These are phyloP conservation scores for Lasiosphaeria ovina DNA, from an alignment of 495 filamentous ascomycete species.

Conservation along the genomic window DNA sequence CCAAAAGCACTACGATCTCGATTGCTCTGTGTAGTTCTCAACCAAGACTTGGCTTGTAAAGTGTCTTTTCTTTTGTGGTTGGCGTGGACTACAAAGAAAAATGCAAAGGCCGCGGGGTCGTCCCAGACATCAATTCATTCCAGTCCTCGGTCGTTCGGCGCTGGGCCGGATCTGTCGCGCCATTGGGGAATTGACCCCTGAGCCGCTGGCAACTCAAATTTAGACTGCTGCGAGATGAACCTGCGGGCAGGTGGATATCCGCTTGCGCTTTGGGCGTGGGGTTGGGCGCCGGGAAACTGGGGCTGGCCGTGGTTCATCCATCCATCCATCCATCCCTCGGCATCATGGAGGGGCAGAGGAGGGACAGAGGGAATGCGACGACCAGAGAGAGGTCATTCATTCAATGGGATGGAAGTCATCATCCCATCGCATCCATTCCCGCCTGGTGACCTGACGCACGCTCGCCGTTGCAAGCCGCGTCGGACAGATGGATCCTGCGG, in stretches of 20 bases:
- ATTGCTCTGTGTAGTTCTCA: too few relatives aligned
- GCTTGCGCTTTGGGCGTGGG: neutral
- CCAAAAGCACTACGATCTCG: too few relatives aligned
- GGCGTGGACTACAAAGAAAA: too few relatives aligned
- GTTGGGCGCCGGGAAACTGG: neutral
- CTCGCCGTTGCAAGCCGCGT: conserved; percentile 4
- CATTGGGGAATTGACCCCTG: neutral
- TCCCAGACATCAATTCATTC: neutral
- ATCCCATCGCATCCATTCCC: too few relatives aligned
- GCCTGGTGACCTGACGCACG: neutral
- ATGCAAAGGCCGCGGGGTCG: too few relatives aligned
- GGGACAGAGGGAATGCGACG: neutral
- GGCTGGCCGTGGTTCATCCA: neutral
- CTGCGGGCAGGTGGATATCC: neutral
- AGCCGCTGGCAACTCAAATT: neutral
- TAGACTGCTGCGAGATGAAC: neutral
- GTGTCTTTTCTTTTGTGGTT: too few relatives aligned
- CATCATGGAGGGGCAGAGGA: conserved; percentile 15
- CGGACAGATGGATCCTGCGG: conserved; percentile 10
- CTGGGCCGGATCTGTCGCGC: neutral
- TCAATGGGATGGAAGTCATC: too few relatives aligned
- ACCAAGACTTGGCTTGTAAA: too few relatives aligned
- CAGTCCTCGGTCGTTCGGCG: conserved; percentile 1
- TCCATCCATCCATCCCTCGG: conserved; percentile 4
- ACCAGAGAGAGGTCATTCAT: too few relatives aligned